Evolutionary conservation across 1,284 basidiomycete genomes (phyloP).

Genomic region (Tremellales sp.): DNA sequence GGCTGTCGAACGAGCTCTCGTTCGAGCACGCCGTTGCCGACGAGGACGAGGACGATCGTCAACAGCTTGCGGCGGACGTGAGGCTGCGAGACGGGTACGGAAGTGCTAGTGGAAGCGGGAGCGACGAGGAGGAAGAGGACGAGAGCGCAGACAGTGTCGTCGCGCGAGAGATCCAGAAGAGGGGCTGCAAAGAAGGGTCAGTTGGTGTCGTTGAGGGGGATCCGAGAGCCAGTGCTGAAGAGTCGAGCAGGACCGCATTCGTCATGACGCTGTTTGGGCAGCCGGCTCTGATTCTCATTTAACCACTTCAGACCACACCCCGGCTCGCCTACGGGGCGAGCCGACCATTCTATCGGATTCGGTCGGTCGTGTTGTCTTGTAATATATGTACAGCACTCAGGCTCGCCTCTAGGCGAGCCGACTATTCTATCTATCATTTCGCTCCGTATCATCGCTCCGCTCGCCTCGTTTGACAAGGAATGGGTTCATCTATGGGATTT

Average conservation of each 20-base stretch:
- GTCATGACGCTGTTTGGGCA: constrained; percentile 42
- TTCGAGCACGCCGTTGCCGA: constrained; percentile 15
- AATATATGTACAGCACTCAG: not conserved
- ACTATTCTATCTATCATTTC: not conserved
- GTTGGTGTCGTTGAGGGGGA: constrained; percentile 8
- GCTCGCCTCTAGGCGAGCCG: not conserved
- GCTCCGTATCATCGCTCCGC: too few relatives aligned
- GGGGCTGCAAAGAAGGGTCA: constrained; percentile 41
- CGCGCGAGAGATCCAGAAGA: constrained; percentile 30
- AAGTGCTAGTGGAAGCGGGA: constrained; percentile 11
- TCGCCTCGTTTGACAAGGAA: too few relatives aligned
- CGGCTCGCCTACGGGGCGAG: not conserved
- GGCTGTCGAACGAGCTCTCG: not conserved
- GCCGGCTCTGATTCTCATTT: constrained; percentile 43
- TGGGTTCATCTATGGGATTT: too few relatives aligned
- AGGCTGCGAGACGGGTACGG: constrained; percentile 27
- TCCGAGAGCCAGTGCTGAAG: not conserved
- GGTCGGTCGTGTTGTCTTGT: not conserved
- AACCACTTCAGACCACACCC: constrained; percentile 8
- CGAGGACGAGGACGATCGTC: constrained; percentile 23
- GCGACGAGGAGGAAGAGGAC: constrained; percentile 38
- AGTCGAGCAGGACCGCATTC: constrained; percentile 30
- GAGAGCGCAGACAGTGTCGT: constrained; percentile 36
- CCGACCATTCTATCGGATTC: not conserved
- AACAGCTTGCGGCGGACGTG: constrained; percentile 5